Base-by-base conservation (phyloP, 345 rosid genomes). In the Salix koriyanagi region DNA sequence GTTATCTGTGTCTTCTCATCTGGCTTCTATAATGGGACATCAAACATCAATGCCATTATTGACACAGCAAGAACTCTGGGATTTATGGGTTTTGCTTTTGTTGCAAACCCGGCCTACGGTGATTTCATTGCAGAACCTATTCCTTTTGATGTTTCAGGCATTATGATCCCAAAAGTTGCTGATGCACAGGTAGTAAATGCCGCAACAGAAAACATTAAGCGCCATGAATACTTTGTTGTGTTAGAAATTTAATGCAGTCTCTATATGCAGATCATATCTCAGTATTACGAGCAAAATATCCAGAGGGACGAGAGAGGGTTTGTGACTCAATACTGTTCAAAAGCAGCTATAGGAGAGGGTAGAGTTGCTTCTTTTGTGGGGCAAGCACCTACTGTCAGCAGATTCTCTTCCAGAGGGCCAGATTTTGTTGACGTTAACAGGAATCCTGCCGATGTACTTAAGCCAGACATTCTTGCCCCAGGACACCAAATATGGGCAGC, bases 401-500 rank as follows among this genome's bases (percentile, higher is more conserved):
- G 97, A 82, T 90, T 91, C 80, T 91, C 99, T 69, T 89, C 94
- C 1, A 87, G 97, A 64, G 96, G 97, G 26, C 97, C 98, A 0
- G 91, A 92, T 85, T 84, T 79, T 65, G 71, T 87, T 12, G 91
- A 90, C 73, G 74, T 70, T 71, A 58, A 81, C n/a, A 77, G 71
- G 81, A 87, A 65, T 71, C 89, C 66, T 7, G 78, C 88, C 3
- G 96, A 92, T 82, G 97, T 91, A 2, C 86, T 95, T 23, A 93
- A 95, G 77, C 97, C 97, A 26, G 96, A 92, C 73, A 80, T 92
- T 77, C 89, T 88, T 65, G 97, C 96, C 26, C 99, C 99, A 25
- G 99, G 97, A 18, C 90, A 89, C 77, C 96, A 95, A 82, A 88
- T 91, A 52, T 95, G 97, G 97, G 97, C 94, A 4, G 99, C 99